These are phyloP conservation scores for Rhynchosporium graminicola DNA, from an alignment of 2,329 filamentous ascomycete genomes.

Conservation along the genomic window DNA sequence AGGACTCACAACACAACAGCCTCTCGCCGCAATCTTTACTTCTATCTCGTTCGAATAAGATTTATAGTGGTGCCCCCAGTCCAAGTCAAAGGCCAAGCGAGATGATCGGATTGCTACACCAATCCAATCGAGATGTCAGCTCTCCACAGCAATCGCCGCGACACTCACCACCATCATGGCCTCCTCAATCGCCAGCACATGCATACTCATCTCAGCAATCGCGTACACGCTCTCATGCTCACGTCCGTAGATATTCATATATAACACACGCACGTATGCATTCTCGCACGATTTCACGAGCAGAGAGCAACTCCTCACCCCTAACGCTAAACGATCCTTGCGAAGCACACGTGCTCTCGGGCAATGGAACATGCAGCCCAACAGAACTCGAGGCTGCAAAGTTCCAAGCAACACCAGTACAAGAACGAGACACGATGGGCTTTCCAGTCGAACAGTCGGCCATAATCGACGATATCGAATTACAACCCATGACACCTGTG, in stretches of 20 bases:
- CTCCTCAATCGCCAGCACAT: constrained; percentile 3
- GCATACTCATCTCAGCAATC: background rate
- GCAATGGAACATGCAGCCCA: constrained; percentile 3
- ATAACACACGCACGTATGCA: background rate
- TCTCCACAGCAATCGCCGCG: constrained; percentile 7
- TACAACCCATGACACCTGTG: constrained; percentile 15
- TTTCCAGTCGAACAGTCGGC: constrained; percentile 26
- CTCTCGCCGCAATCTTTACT: constrained; percentile 18
- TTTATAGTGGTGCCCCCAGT: constrained; percentile 22
- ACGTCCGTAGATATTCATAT: background rate
- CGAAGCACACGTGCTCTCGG: constrained; percentile 15
- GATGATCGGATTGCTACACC: constrained; percentile 18
- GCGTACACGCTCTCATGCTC: constrained; percentile 7
- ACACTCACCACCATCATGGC: background rate
- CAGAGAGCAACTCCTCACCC: constrained; percentile 9
- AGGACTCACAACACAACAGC: constrained; percentile 9
- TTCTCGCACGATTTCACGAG: background rate
- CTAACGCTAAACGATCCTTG: constrained; percentile 10
- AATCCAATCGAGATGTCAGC: constrained; percentile 4
- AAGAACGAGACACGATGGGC: constrained; percentile 33
- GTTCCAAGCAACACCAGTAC: background rate
- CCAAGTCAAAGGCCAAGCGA: constrained; percentile 19
- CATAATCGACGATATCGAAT: constrained; percentile 13
- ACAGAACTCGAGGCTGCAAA: background rate
- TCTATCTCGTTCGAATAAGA: constrained; percentile 10